phyloP scores from a whole-genome alignment of 345 rosid genomes.

The Zanthoxylum bungeanum region DNA sequence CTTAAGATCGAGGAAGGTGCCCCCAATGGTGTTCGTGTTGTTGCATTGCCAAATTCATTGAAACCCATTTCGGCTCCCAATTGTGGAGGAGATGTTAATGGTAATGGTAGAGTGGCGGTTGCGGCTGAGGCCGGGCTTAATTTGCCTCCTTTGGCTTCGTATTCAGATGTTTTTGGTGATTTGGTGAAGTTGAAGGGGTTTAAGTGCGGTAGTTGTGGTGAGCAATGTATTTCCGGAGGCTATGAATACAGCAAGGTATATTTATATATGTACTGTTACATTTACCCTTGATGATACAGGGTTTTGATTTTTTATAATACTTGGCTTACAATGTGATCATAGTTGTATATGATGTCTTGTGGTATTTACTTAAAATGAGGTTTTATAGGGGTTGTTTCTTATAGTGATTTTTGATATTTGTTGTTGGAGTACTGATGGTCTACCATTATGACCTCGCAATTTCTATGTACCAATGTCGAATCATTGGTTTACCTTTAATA shows the following conservation, averaged over 20 bases:
- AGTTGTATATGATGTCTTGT: background rate
- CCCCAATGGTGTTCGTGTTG: constrained; percentile 75
- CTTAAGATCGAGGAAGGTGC: constrained; percentile 57
- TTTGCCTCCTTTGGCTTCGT: constrained; percentile 70
- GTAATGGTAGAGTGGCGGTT: background rate
- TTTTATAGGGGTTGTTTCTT: no score
- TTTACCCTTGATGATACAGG: no score
- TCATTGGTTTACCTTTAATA: background rate
- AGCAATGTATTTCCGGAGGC: constrained; percentile 42
- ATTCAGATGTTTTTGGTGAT: constrained; percentile 61
- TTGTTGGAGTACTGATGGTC: background rate
- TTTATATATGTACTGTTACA: no score
- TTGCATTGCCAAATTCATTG: constrained; percentile 62
- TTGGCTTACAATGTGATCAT: background rate
- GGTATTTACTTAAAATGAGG: background rate
- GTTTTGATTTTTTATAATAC: background rate
- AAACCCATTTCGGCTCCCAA: constrained; percentile 49
- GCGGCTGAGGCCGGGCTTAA: constrained; percentile 29
- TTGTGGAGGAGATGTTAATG: constrained; percentile 5
- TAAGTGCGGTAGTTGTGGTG: constrained; percentile 54
- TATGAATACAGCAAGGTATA: constrained; percentile 61
- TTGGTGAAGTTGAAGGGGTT: constrained; percentile 31
- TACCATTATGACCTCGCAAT: no score
- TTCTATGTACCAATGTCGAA: background rate
- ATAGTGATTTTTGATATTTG: background rate